phyloP scores from a whole-genome alignment of 257 asterid genomes.

The Coffea canephora region DNA sequence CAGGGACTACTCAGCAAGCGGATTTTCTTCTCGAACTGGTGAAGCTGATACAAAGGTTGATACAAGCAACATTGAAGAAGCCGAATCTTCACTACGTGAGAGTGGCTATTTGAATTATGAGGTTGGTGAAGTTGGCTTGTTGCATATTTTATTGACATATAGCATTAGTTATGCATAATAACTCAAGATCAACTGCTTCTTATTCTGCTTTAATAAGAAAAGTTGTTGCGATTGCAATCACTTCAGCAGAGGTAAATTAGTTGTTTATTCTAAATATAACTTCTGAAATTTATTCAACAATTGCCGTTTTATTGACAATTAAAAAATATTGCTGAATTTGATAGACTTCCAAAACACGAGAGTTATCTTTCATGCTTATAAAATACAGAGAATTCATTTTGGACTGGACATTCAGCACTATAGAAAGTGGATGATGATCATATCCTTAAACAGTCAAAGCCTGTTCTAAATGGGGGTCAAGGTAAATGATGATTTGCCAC shows the following conservation, averaged over 20 bases:
- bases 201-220: neutral
- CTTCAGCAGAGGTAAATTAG: neutral
- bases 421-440: neutral
- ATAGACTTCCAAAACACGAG: neutral
- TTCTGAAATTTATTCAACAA: too few relatives aligned
- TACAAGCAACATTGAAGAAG: constrained; percentile 87
- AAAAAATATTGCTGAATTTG: neutral
- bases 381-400: neutral
- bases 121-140: constrained; percentile 40
- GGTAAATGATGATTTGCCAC: neutral
- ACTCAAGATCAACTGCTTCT: neutral
- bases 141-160: neutral
- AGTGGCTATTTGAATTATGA: constrained; percentile 85
- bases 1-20: constrained; percentile 90
- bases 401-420: neutral
- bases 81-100: constrained; percentile 90
- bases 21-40: constrained; percentile 77
- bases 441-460: neutral
- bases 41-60: constrained; percentile 63
- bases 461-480: neutral
- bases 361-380: too few relatives aligned
- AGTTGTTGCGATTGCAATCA: neutral
- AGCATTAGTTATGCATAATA: neutral
- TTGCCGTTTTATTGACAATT: too few relatives aligned
- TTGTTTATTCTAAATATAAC: neutral